Percentiles rank a stretch among this genome's conserved stretches.
These are phyloP conservation scores for Pulveroboletus sp. DNA, from an alignment of 768 basidiomycete species.

Conservation along the genomic window DNA sequence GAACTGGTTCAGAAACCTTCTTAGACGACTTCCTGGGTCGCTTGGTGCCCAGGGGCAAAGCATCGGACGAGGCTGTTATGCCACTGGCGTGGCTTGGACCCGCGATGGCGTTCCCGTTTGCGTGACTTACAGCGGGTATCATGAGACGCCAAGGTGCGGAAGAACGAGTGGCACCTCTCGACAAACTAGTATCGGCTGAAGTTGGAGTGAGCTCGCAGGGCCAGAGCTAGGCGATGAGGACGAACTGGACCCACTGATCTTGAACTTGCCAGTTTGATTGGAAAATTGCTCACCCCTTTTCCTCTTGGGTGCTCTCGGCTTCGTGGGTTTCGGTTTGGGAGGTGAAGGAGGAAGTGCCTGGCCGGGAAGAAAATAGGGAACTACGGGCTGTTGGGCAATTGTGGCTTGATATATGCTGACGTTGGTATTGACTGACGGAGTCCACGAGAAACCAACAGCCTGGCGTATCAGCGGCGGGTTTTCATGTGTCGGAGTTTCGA, in stretches of 20 bases:
- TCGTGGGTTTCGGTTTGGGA: constrained; percentile 24
- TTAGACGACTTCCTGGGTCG: constrained; percentile 14
- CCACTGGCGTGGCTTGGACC: not conserved
- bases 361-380: constrained; percentile 49
- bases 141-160: not conserved
- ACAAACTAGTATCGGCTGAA: constrained; percentile 8
- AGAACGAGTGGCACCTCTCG: not conserved
- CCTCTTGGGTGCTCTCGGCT: constrained; percentile 26
- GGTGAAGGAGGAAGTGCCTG: constrained; percentile 32
- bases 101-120: constrained; percentile 4
- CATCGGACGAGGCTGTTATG: not conserved
- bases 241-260: constrained; percentile 28
- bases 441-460: constrained; percentile 50
- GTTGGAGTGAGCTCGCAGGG: constrained; percentile 31
- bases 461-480: constrained; percentile 51
- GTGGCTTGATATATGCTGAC: constrained; percentile 30
- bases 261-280: constrained; percentile 47
- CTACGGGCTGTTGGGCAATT: constrained; percentile 16
- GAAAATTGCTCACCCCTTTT: constrained; percentile 38
- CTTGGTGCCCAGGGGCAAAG: not conserved
- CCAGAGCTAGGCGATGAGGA: constrained; percentile 31
- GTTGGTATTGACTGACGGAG: constrained; percentile 24
- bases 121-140: not conserved
- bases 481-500: constrained; percentile 44
- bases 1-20: not conserved